phyloP scores from a whole-genome alignment of 2,329 filamentous ascomycete species.

The Apiospora pterosperma region DNA sequence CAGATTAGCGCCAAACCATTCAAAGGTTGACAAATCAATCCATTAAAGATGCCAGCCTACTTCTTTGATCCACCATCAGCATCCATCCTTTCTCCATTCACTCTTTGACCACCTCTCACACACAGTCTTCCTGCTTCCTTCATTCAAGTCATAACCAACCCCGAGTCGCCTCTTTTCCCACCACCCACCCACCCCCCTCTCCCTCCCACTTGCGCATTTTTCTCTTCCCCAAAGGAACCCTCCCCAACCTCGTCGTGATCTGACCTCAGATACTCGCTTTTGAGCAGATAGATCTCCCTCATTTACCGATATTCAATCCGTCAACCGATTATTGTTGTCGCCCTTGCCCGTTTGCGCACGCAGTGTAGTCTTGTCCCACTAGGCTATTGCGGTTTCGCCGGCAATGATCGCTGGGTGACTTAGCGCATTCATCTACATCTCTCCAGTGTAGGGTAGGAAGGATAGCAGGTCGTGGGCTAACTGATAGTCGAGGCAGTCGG shows the following conservation, averaged over 20 bases:
- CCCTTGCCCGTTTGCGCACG: background rate
- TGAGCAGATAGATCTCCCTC: background rate
- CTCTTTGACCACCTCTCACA: background rate
- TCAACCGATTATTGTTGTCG: background rate
- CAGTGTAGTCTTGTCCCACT: background rate
- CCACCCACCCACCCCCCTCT: background rate
- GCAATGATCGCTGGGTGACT: constrained; percentile 1
- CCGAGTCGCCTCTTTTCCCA: background rate
- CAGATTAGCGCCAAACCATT: background rate
- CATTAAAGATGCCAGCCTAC: background rate
- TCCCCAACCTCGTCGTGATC: background rate
- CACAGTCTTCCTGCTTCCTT: no score
- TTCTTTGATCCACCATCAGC: background rate
- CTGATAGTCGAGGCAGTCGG: constrained; percentile 1
- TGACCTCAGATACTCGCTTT: background rate
- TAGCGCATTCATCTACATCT: constrained; percentile 1
- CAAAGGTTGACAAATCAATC: background rate
- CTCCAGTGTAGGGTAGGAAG: background rate
- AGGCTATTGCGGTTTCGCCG: background rate
- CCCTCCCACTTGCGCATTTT: background rate
- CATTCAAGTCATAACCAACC: background rate
- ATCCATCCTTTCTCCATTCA: background rate
- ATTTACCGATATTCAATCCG: background rate
- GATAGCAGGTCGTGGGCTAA: constrained; percentile 4
- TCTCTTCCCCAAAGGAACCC: background rate